Conservation (phyloP, 1,284 basidiomycete species). For the Rhodofomes roseus region DNA sequence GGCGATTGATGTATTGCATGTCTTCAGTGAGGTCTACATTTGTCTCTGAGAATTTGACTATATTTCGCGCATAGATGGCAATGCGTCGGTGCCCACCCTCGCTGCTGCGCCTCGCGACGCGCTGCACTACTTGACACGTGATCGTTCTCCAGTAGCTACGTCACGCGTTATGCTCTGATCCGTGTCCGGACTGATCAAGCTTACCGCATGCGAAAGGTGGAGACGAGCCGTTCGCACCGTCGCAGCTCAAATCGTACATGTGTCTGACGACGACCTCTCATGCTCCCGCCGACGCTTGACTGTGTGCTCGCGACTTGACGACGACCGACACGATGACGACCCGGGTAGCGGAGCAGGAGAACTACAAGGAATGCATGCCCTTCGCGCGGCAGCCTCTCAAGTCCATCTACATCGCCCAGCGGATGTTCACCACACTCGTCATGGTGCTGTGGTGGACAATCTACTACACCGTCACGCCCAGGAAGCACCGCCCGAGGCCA, state of each 20-base stretch:
- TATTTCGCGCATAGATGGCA: no score
- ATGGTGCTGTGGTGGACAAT: conserved; percentile 42
- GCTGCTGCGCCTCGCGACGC: no score
- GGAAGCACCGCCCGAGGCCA: conserved; percentile 38
- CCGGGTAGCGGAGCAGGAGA: neutral
- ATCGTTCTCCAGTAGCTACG: no score
- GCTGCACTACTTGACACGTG: no score
- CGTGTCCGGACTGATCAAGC: no score
- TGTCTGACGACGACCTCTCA: neutral
- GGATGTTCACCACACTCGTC: conserved; percentile 42
- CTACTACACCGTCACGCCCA: conserved; percentile 38
- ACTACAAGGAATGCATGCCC: conserved; percentile 27
- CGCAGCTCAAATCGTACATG: neutral
- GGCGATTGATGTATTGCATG: no score
- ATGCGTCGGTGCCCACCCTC: no score
- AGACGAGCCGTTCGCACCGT: no score
- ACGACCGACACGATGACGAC: neutral
- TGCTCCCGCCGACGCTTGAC: neutral
- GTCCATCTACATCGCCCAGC: conserved; percentile 41
- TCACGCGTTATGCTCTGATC: no score
- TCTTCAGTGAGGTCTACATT: no score
- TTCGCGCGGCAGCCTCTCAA: conserved; percentile 45
- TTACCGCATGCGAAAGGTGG: no score
- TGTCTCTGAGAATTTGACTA: no score
- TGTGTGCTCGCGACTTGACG: neutral